Base-by-base conservation (phyloP, 2,329 filamentous ascomycete genomes). In the Penicillium polonicum region DNA sequence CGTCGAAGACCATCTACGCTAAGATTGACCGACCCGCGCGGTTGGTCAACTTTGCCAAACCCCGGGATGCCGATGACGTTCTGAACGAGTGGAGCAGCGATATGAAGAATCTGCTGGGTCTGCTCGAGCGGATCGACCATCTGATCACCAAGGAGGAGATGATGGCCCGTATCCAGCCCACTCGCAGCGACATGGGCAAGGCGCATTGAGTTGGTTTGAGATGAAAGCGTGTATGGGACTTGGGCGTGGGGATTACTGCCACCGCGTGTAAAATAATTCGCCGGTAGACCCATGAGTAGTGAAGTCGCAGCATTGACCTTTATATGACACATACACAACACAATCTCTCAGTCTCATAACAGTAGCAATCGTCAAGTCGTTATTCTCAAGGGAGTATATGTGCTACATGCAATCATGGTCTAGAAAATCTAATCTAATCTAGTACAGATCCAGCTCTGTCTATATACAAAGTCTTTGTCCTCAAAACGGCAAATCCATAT, bases 121-220 rank as follows among this genome's bases (percentile, higher is more conserved):
- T 93, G 55, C 73, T 96, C 71, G 92, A 96, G 82, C 85, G 92
- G 62, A 95, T 99, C 60, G 94, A 99, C 73, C 94, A 99, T 76
- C 82, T 99, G 70, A 99, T 99, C 71, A 99, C 95, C 55, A 97
- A 97, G 83, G 94, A 99, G 79, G 94, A 99, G 83, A 99, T 99
- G 94, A 99, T 99, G 94, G 94, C 94, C 41, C 85, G 92, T 59
- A 97, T 99, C 70, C 88, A 94, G 76, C 91, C 91, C 2, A 66
- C 74, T 27, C 73, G 73, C 52, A 63, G 65, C 15, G 74, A 75
- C 54, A 75, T 73, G 68, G 64, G 66, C 53, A 76, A 75, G 63
- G 74, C 71, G 57, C 74, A 67, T 62, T 76, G 55, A 70, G 50
- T 52, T 36, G 43, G 10, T 31, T 52, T 36, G 31, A 36, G 29